A percentile compares a stretch with the other conserved stretches of the same genome.
These are phyloP conservation scores for Colletotrichum lupini DNA, from an alignment of 2,329 filamentous ascomycete genomes.

Conservation along the genomic window DNA sequence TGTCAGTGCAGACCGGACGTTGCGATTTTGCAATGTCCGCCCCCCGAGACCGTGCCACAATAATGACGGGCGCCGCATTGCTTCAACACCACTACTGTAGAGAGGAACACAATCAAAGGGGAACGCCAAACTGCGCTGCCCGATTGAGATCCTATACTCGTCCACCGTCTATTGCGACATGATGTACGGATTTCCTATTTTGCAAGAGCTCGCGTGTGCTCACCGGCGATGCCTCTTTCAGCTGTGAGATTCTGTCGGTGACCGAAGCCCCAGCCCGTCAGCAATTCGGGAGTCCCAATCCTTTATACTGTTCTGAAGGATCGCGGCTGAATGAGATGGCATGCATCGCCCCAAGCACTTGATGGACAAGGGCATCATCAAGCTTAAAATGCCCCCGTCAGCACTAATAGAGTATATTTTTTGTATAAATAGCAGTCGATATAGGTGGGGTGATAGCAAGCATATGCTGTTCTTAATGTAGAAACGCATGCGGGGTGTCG, in stretches of 20 bases:
- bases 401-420: background rate
- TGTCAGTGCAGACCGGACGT: background rate
- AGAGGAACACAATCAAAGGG: background rate
- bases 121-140: background rate
- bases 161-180: background rate
- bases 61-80: background rate
- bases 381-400: background rate
- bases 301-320: background rate
- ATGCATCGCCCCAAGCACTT: background rate
- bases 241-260: background rate
- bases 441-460: background rate
- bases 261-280: background rate
- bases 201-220: background rate
- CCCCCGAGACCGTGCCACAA: background rate
- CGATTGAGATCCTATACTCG: background rate
- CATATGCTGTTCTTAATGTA: background rate
- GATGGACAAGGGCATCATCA: background rate
- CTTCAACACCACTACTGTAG: background rate
- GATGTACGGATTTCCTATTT: background rate
- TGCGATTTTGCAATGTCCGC: background rate
- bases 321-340: background rate
- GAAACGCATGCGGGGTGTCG: background rate
- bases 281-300: background rate
- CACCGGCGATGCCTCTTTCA: background rate
- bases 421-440: background rate